Evolutionary conservation across 2,329 filamentous ascomycete species (phyloP), one percentile per base, ranked within the genome.

Genomic region (Aureobasidium sp.): DNA sequence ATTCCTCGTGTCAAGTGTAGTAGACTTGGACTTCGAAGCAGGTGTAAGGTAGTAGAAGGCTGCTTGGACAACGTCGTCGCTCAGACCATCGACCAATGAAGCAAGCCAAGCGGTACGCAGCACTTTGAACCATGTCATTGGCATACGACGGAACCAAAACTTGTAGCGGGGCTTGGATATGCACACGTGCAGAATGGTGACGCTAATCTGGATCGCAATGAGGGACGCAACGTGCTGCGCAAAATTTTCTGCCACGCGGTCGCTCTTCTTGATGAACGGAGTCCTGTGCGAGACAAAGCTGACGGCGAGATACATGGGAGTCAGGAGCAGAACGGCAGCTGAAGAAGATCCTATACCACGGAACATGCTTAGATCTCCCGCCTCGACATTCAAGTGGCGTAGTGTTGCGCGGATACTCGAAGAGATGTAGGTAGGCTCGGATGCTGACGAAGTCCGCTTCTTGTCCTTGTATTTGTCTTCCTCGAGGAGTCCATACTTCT

Each of bases 111-210:
- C 12, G 17, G 48, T n/a, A 27, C 61, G 57, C n/a, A 64, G 14
- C 2, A 52, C 56, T 9, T 42, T 17, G 12, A 64, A n/a, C 44
- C 60, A 64, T 6, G 61, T 44, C 15, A 61, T 9, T 11, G 61
- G 61, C 42, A 64, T 44, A 37, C 63, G 63, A 19, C 63, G 63
- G 47, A 59, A 64, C 63, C 63, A 64, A 40, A 63, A 50, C 5
- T 62, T 62, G 52, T 53, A 35, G 9, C 50, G 54, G 5, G 58
- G 63, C 29, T 63, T 60, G 12, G 63, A 61, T 35, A 64, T 61
- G 54, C 45, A 47, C 27, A 64, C 58, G 50, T 64, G 63, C 22
- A 62, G 31, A 17, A 54, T 33, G 1, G 53, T 53, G 2, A 61
- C 50, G 7, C 8, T 12, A 19, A 45, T 42, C 39, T 60, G 54